Evolutionary conservation across 768 basidiomycete species (phyloP), one percentile per base, ranked within the genome.

Genomic region (Ephemerocybe angulata): DNA sequence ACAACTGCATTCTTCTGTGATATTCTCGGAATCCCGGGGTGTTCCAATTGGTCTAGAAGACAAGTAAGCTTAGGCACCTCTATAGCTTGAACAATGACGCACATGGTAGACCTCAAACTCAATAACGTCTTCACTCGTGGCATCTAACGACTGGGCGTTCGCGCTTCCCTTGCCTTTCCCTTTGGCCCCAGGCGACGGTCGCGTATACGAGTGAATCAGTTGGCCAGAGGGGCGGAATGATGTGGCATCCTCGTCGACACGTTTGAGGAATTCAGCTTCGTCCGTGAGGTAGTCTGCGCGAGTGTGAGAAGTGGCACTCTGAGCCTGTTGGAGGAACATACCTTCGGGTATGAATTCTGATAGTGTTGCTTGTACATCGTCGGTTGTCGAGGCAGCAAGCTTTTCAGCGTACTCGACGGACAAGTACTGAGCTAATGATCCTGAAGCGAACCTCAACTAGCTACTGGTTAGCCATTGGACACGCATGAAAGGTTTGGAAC

Each of bases 21-120:
- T 92, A 93, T 69, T 96, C 93, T 65, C 77, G 79, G 72, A 98
- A 98, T 12, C 91, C 95, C 6, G 88, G 82, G 0, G 92, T 90
- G 54, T 83, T 69, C 83, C 90, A 94, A 21, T 85, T 95, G 19
- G 84, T 72, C 94, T 98, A 62, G 48, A 46, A 7, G 21, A 21
- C 27, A 6, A 29, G 37, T 4, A 7, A 28, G 17, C 49, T n/a
- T 4, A 19, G 11, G 30, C 17, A 22, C 21, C 21, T n/a, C n/a
- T n/a, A 40, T 24, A 59, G 33, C 29, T 12, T 35, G 50, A 49
- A 49, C 22, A 17, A 49, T 31, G 37, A 71, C 89, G 67, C 68
- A 92, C 95, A 77, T 94, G 90, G 70, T 91, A 98, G 22, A 88
- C 90, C 72, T 97, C 95, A 65, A 80, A 97, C 48, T 83, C 85